phyloP scores from a whole-genome alignment of 495 filamentous ascomycete species.

The Penicillium dipodomyicola region DNA sequence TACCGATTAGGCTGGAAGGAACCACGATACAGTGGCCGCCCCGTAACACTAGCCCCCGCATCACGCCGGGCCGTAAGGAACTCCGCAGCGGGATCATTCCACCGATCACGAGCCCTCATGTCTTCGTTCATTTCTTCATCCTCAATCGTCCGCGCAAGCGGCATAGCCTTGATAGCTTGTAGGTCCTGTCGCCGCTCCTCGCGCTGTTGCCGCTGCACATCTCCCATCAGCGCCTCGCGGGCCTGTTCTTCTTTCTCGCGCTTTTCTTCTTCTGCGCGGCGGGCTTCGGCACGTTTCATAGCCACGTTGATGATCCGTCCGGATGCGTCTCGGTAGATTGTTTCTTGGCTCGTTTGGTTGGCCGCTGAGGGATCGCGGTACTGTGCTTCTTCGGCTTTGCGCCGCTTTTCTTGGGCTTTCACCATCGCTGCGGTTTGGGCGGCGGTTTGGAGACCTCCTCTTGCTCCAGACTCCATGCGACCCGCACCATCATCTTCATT shows the following conservation, averaged over 20 bases:
- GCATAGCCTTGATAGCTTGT: slow-evolving; percentile 75
- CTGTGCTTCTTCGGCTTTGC: slow-evolving; percentile 41
- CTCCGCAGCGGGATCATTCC: slow-evolving; percentile 90
- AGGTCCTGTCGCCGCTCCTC: slow-evolving; percentile 60
- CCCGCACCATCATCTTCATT: slow-evolving; percentile 27
- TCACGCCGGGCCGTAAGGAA: slow-evolving; percentile 62
- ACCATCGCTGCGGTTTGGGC: slow-evolving; percentile 73
- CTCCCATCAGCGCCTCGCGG: slow-evolving; percentile 69
- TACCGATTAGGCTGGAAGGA: slow-evolving; percentile 86
- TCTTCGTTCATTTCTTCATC: slow-evolving; percentile 83
- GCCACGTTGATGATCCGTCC: slow-evolving; percentile 87
- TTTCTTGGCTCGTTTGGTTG: slow-evolving; percentile 58
- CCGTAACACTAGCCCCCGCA: slow-evolving; percentile 46
- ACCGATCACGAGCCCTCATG: slow-evolving; percentile 68
- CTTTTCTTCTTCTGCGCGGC: slow-evolving; percentile 70
- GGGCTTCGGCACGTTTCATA: slow-evolving; percentile 83
- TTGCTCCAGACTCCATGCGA: slow-evolving; percentile 79
- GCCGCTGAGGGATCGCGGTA: slow-evolving; percentile 40
- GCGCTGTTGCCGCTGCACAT: slow-evolving; percentile 68
- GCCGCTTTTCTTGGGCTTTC: slow-evolving; percentile 62
- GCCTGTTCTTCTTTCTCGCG: slow-evolving; percentile 59
- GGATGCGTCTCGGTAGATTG: slow-evolving; percentile 90
- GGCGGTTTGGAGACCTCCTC: slow-evolving; percentile 82
- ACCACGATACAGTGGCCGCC: slow-evolving; percentile 77
- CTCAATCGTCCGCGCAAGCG: slow-evolving; percentile 73